phyloP scores from a whole-genome alignment of 257 asterid genomes.

The Nicotiana sylvestris region DNA sequence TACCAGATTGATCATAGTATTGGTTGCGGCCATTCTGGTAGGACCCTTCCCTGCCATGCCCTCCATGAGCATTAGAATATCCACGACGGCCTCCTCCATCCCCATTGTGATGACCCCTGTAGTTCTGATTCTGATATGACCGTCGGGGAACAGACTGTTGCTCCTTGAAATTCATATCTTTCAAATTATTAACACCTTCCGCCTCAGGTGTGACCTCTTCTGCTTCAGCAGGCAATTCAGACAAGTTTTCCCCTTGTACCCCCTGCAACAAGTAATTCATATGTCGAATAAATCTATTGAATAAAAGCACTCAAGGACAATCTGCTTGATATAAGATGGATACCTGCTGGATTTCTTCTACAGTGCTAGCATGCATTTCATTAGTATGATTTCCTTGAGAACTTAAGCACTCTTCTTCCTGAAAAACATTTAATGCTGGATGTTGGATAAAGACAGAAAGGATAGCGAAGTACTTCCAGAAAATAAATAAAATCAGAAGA shows the following conservation, averaged over 20 bases:
- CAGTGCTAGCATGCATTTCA: slow-evolving; percentile 28
- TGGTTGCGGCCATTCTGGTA: slow-evolving; percentile 41
- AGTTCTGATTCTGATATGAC: slow-evolving; percentile 39
- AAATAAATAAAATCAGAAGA: neutral
- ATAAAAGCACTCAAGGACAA: neutral
- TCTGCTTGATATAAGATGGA: neutral
- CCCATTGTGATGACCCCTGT: slow-evolving; percentile 45
- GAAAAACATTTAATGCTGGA: slow-evolving; percentile 9
- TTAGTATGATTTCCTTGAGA: slow-evolving; percentile 30
- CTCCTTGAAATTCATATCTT: slow-evolving; percentile 25
- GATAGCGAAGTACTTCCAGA: neutral
- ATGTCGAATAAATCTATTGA: neutral
- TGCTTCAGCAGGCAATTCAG: neutral
- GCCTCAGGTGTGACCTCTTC: slow-evolving; percentile 5
- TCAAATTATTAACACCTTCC: slow-evolving; percentile 16
- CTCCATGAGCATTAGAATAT: slow-evolving; percentile 21
- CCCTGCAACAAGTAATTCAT: too few relatives aligned
- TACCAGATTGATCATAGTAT: slow-evolving; percentile 42
- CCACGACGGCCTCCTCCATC: slow-evolving; percentile 40
- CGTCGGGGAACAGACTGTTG: slow-evolving; percentile 25
- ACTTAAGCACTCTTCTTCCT: slow-evolving; percentile 45
- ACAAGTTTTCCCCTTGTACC: neutral
- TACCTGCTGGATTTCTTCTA: slow-evolving; percentile 48
- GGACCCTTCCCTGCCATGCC: slow-evolving; percentile 32
- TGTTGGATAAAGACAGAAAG: neutral